phyloP scores from a whole-genome alignment of 2,329 filamentous ascomycete genomes.

The Periconia macrospinosa region DNA sequence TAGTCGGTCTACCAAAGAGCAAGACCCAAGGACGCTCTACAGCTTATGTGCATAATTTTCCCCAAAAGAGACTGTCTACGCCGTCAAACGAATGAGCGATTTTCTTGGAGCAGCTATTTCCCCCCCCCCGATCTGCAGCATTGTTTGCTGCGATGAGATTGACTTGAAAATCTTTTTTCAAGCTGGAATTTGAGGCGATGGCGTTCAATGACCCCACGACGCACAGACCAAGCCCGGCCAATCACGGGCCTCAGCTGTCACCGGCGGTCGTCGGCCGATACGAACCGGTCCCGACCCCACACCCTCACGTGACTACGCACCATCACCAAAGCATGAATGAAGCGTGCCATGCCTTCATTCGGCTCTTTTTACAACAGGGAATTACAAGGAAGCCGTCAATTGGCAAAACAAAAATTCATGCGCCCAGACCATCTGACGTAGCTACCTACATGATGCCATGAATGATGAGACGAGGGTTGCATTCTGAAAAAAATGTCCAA shows the following conservation, averaged over 20 bases:
- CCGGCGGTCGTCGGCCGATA: background rate
- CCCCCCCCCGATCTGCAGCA: too few species aligned
- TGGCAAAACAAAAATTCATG: too few species aligned
- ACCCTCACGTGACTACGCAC: background rate
- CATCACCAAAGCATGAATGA: background rate
- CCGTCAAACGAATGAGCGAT: too few species aligned
- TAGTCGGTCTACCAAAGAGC: too few species aligned
- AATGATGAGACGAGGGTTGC: too few species aligned
- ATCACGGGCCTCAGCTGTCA: background rate
- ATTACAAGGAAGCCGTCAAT: background rate
- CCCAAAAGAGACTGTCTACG: too few species aligned
- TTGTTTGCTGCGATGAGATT: background rate
- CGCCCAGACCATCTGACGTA: too few species aligned
- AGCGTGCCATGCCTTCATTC: background rate
- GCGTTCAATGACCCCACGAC: background rate
- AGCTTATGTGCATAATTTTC: too few species aligned
- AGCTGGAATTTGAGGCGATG: background rate
- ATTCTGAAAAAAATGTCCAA: background rate
- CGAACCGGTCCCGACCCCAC: background rate
- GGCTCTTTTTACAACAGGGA: background rate
- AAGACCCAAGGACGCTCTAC: too few species aligned
- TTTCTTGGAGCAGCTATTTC: too few species aligned
- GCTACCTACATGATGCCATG: too few species aligned
- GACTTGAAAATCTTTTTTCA: background rate
- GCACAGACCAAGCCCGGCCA: background rate